Percentiles rank a stretch among this genome's conserved stretches.
Evolutionary conservation across 768 basidiomycete genomes (phyloP).

Genomic region (Hortiboletus flavorubellus): DNA sequence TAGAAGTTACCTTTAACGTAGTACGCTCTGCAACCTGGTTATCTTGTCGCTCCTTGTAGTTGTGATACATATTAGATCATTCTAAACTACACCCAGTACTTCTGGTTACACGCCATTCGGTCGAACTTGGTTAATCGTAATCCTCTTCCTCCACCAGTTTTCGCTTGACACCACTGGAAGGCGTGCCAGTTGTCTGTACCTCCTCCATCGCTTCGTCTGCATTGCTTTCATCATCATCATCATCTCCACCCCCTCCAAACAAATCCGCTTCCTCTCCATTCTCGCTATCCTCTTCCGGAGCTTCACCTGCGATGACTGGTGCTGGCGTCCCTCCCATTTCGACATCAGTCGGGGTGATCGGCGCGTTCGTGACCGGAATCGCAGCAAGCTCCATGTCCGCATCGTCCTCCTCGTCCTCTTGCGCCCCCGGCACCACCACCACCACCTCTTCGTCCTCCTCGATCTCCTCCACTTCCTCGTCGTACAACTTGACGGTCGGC

Average conservation of each 20-base stretch:
- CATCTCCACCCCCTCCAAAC: conserved; percentile 68
- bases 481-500: conserved; percentile 68
- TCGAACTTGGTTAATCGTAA: conserved; percentile 52
- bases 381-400: conserved; percentile 69
- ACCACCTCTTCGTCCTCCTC: conserved; percentile 42
- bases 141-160: conserved; percentile 87
- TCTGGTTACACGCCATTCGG: neutral
- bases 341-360: conserved; percentile 59
- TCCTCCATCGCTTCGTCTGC: conserved; percentile 75
- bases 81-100: conserved; percentile 8
- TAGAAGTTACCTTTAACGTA: neutral
- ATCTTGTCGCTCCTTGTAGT: conserved; percentile 18
- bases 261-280: conserved; percentile 72
- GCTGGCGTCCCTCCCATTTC: conserved; percentile 44
- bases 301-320: conserved; percentile 33
- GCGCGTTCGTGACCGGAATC: conserved; percentile 37
- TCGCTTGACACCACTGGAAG: conserved; percentile 67
- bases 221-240: conserved; percentile 61
- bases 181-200: conserved; percentile 50
- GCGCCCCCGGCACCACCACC: neutral
- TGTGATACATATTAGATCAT: conserved; percentile 29
- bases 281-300: conserved; percentile 64
- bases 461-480: conserved; percentile 80
- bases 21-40: neutral
- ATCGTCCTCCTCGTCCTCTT: conserved; percentile 58